Percentiles rank a stretch among this genome's conserved stretches.
phyloP scores from a whole-genome alignment of 495 filamentous ascomycete genomes.

The Penicillium cosmopolitanum region DNA sequence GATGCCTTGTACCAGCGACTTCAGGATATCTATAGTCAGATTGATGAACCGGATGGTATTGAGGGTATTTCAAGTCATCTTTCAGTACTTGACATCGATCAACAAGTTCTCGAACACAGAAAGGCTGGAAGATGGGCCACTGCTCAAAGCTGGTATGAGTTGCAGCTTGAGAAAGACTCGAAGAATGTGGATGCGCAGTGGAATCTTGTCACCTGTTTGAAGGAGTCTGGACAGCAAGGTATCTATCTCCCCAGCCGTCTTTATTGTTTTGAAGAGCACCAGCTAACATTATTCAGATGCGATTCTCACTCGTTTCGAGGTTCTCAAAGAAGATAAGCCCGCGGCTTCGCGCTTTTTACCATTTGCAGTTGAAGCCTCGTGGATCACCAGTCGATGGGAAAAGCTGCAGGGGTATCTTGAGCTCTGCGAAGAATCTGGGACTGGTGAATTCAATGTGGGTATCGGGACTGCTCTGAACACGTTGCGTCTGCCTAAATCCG shows the following conservation, averaged over 20 bases:
- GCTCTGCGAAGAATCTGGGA: constrained; percentile 49
- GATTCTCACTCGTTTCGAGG: constrained; percentile 80
- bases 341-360: constrained; percentile 65
- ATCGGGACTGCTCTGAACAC: constrained; percentile 73
- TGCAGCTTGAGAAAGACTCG: constrained; percentile 78
- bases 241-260: constrained; percentile 17
- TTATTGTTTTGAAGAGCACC: background rate
- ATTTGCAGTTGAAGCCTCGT: constrained; percentile 86
- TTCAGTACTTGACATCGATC: constrained; percentile 79
- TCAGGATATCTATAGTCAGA: constrained; percentile 92
- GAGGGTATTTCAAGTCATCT: constrained; percentile 90
- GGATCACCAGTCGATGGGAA: constrained; percentile 83
- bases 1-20: constrained; percentile 72
- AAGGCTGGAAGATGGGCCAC: constrained; percentile 98
- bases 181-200: constrained; percentile 75
- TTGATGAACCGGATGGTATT: constrained; percentile 96
- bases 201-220: constrained; percentile 84
- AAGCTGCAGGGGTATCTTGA: constrained; percentile 71
- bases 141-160: constrained; percentile 96
- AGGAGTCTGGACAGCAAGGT: constrained; percentile 91
- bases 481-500: constrained; percentile 57
- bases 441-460: constrained; percentile 79
- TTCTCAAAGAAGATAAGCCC: constrained; percentile 60
- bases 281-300: constrained; percentile 60
- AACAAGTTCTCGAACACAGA: constrained; percentile 87